phyloP scores from a whole-genome alignment of 495 filamentous ascomycete genomes.

The Massariosphaeria phaeospora region DNA sequence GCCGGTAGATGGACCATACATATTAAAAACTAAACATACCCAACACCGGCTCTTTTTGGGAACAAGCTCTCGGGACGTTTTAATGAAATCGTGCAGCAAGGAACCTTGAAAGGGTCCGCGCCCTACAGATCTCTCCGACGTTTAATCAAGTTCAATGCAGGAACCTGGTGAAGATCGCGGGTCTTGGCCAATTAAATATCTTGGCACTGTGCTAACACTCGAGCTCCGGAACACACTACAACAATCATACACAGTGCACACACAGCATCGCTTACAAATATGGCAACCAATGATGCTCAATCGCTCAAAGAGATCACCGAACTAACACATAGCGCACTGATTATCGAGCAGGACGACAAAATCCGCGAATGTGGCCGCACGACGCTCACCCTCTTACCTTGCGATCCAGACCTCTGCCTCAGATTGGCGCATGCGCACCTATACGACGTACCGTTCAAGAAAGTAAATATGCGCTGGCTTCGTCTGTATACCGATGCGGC shows the following conservation, averaged over 20 bases:
- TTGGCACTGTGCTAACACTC: too few relatives aligned
- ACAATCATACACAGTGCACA: background rate
- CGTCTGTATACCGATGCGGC: conserved; percentile 73
- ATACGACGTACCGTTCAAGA: conserved; percentile 68
- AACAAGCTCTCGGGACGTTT: background rate
- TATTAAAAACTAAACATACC: background rate
- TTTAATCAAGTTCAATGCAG: background rate
- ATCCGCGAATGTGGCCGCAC: conserved; percentile 44
- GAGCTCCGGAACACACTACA: too few relatives aligned
- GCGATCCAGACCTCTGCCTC: conserved; percentile 41
- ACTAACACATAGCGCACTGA: conserved; percentile 13
- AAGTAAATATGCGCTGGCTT: conserved; percentile 71
- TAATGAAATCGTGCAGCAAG: background rate
- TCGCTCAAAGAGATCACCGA: conserved; percentile 13
- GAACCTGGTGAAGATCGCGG: background rate
- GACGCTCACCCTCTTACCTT: conserved; percentile 38
- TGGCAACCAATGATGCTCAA: background rate
- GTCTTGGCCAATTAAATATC: too few relatives aligned
- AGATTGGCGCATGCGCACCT: conserved; percentile 56
- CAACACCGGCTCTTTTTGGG: background rate
- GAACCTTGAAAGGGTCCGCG: too few relatives aligned
- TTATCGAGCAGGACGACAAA: conserved; percentile 29
- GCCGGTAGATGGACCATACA: background rate
- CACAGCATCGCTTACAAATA: background rate
- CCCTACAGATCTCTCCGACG: background rate